Evolutionary conservation across 2,329 filamentous ascomycete species (phyloP).

Genomic region (Ambrosiella xylebori): DNA sequence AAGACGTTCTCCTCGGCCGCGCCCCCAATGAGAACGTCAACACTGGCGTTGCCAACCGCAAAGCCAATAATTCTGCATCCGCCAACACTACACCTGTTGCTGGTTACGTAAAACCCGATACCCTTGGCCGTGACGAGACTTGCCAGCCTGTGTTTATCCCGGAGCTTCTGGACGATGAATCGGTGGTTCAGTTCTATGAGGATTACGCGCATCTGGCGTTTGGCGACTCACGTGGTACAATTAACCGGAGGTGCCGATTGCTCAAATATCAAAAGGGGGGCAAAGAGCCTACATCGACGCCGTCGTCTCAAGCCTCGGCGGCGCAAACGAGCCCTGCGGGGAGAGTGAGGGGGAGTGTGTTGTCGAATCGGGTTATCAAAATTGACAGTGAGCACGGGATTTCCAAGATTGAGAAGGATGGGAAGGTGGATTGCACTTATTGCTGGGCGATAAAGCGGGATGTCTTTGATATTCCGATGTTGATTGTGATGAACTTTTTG

Average conservation of each 20-base stretch:
- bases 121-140: conserved; percentile 16
- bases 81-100: conserved; percentile 34
- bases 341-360: conserved; percentile 23
- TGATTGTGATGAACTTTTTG: conserved; percentile 83
- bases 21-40: conserved; percentile 81
- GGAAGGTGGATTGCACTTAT: conserved; percentile 86
- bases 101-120: conserved; percentile 22
- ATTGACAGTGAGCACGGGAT: conserved; percentile 64
- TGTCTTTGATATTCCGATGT: conserved; percentile 95
- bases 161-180: conserved; percentile 84
- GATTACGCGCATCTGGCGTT: conserved; percentile 89
- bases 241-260: conserved; percentile 67
- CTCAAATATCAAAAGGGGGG: conserved; percentile 58
- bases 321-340: too few species aligned
- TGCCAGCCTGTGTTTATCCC: conserved; percentile 75
- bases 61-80: conserved; percentile 19
- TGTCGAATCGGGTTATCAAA: conserved; percentile 42
- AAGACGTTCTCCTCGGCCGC: conserved; percentile 73
- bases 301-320: conserved; percentile 3
- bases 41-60: conserved; percentile 33
- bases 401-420: conserved; percentile 66
- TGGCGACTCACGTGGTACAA: conserved; percentile 71
- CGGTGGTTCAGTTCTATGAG: conserved; percentile 86
- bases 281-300: conserved; percentile 4
- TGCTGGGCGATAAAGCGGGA: conserved; percentile 96